phyloP scores from a whole-genome alignment of 2,329 filamentous ascomycete species.

The Plectosphaerella plurivora region DNA sequence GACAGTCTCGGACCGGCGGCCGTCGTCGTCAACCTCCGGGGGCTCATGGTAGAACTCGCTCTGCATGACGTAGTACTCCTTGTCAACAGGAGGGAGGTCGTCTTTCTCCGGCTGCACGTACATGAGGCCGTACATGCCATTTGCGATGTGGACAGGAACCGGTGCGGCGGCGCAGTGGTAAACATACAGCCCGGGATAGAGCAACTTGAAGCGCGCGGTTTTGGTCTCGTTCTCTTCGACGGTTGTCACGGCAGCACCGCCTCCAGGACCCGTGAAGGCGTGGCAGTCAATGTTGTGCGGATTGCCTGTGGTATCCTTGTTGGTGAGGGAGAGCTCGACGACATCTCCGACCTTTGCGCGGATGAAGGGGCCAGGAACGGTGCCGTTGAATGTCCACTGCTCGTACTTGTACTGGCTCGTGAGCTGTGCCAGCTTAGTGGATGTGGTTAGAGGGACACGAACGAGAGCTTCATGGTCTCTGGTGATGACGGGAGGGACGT shows the following conservation, averaged over 20 bases:
- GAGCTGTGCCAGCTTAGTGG: constrained; percentile 20
- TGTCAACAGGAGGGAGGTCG: constrained; percentile 22
- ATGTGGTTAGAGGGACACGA: constrained; percentile 20
- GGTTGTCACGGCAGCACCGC: constrained; percentile 25
- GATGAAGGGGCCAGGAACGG: constrained; percentile 27
- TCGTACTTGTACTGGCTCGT: constrained; percentile 29
- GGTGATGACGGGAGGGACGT: constrained; percentile 24
- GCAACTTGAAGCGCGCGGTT: constrained; percentile 21
- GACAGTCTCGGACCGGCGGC: constrained; percentile 19
- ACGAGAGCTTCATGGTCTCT: constrained; percentile 23
- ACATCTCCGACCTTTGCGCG: constrained; percentile 27
- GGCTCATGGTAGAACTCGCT: constrained; percentile 31
- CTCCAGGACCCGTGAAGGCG: constrained; percentile 26
- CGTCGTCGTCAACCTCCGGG: constrained; percentile 23
- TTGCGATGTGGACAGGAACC: constrained; percentile 29
- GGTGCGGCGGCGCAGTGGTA: constrained; percentile 29
- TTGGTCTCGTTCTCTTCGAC: constrained; percentile 25
- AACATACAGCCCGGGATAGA: constrained; percentile 23
- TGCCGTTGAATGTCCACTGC: constrained; percentile 27
- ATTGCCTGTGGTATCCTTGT: constrained; percentile 24
- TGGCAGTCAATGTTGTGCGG: constrained; percentile 30
- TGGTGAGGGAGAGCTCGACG: constrained; percentile 24
- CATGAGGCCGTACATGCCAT: constrained; percentile 30
- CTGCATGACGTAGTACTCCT: constrained; percentile 30
- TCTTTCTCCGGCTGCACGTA: constrained; percentile 26